Conservation (phyloP, 2,329 filamentous ascomycete species). For the Fusarium coffeatum region DNA sequence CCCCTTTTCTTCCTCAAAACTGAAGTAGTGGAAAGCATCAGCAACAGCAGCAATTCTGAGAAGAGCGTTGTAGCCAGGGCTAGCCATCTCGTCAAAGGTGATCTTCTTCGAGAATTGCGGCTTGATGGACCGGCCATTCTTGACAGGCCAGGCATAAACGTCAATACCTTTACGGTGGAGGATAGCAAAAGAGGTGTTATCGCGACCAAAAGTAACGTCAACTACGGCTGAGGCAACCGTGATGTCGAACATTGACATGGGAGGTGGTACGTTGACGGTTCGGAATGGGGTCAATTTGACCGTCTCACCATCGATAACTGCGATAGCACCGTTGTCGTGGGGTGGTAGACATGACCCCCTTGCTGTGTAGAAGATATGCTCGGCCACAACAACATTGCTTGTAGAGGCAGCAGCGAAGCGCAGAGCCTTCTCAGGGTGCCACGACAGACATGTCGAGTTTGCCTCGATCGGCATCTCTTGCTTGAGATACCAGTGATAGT, state of each 20-base stretch:
- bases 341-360: constrained; percentile 77
- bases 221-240: constrained; percentile 69
- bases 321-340: constrained; percentile 81
- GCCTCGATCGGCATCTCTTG: constrained; percentile 74
- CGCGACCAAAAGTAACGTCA: constrained; percentile 79
- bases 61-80: constrained; percentile 34
- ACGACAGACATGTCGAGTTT: constrained; percentile 60
- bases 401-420: constrained; percentile 69
- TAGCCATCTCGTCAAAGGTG: constrained; percentile 52
- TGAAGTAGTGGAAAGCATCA: constrained; percentile 49
- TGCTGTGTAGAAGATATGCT: constrained; percentile 76
- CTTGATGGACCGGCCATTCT: constrained; percentile 62
- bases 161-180: constrained; percentile 75
- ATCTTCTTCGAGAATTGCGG: constrained; percentile 56
- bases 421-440: constrained; percentile 89
- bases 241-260: constrained; percentile 87
- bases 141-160: constrained; percentile 76
- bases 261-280: constrained; percentile 87
- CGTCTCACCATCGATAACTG: constrained; percentile 82
- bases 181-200: constrained; percentile 75
- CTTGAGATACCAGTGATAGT: constrained; percentile 98
- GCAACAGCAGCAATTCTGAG: constrained; percentile 37
- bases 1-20: constrained; percentile 46
- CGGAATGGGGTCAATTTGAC: constrained; percentile 89
- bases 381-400: constrained; percentile 66